Conservation (phyloP, 169 alveolate species). For the Eimeria brunetti region DNA sequence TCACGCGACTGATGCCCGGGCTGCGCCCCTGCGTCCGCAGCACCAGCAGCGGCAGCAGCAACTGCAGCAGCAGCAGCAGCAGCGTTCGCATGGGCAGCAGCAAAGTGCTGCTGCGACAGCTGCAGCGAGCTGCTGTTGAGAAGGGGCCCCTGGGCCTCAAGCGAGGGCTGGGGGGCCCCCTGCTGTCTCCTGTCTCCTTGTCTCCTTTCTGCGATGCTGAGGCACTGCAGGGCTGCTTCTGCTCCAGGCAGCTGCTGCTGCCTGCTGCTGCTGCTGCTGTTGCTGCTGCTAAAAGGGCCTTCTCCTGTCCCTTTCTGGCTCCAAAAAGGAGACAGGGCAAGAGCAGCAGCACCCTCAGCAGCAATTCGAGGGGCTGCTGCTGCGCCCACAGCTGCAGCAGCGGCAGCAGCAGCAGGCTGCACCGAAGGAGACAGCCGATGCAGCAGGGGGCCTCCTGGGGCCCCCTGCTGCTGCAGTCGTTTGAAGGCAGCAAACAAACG, state of each 20-base stretch:
- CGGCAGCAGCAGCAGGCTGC: not conserved
- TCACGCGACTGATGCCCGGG: too few relatives aligned
- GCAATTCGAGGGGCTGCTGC: not conserved
- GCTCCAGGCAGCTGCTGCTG: not conserved
- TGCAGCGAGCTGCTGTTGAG: not conserved
- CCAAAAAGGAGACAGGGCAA: not conserved
- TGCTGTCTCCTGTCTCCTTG: not conserved
- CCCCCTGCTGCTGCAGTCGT: slow-evolving; percentile 17
- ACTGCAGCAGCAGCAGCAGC: not conserved
- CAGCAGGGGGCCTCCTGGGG: not conserved
- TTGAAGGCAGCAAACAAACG: slow-evolving; percentile 31
- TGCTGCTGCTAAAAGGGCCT: not conserved
- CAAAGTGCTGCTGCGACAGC: not conserved
- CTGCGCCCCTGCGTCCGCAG: not conserved
- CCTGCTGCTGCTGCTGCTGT: slow-evolving; percentile 33
- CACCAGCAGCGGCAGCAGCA: not conserved
- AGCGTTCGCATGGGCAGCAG: not conserved
- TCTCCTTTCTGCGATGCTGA: not conserved
- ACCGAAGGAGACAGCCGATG: not conserved
- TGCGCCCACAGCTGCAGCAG: slow-evolving; percentile 1
- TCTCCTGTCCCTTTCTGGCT: not conserved
- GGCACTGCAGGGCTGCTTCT: not conserved
- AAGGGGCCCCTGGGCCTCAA: not conserved
- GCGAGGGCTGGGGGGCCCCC: not conserved
- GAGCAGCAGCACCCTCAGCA: not conserved